Percentiles rank a stretch among this genome's conserved stretches.
Conservation (phyloP, 2,329 filamentous ascomycete genomes). For the Shiraia bambusicola region DNA sequence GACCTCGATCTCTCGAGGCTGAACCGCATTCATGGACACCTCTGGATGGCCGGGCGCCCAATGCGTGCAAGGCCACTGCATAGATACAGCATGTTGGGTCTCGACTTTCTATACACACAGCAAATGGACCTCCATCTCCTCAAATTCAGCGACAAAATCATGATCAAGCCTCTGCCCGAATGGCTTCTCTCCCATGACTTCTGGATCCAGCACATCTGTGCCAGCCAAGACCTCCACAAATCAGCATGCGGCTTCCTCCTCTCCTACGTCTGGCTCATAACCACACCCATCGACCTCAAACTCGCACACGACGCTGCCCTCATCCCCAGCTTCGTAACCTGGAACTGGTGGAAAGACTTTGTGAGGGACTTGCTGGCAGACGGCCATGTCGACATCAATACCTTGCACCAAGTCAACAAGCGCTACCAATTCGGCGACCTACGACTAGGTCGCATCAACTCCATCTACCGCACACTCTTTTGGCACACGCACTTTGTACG, state of each 20-base stretch:
- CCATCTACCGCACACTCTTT: conserved; percentile 38
- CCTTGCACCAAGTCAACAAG: conserved; percentile 39
- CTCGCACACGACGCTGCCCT: conserved; percentile 34
- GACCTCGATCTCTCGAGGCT: conserved; percentile 36
- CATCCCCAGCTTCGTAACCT: conserved; percentile 33
- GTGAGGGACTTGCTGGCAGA: conserved; percentile 24
- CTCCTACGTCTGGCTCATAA: conserved; percentile 41
- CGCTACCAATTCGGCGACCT: conserved; percentile 43
- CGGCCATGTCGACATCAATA: conserved; percentile 30
- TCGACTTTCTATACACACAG: conserved; percentile 33
- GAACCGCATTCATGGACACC: conserved; percentile 36
- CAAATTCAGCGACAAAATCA: conserved; percentile 32
- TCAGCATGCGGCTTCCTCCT: conserved; percentile 36
- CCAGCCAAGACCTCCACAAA: conserved; percentile 17
- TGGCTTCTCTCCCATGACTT: conserved; percentile 35
- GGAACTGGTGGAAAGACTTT: conserved; percentile 40
- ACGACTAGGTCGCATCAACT: conserved; percentile 39
- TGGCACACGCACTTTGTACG: conserved; percentile 39
- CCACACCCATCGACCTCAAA: conserved; percentile 36
- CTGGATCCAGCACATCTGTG: conserved; percentile 34
- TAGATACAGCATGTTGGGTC: conserved; percentile 40
- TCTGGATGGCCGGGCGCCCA: conserved; percentile 43
- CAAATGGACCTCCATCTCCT: conserved; percentile 43
- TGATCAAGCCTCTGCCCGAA: conserved; percentile 39
- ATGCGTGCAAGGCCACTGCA: conserved; percentile 40